These are phyloP conservation scores for Malus hybrid DNA, from an alignment of 331 rosid species.

Conservation along the genomic window DNA sequence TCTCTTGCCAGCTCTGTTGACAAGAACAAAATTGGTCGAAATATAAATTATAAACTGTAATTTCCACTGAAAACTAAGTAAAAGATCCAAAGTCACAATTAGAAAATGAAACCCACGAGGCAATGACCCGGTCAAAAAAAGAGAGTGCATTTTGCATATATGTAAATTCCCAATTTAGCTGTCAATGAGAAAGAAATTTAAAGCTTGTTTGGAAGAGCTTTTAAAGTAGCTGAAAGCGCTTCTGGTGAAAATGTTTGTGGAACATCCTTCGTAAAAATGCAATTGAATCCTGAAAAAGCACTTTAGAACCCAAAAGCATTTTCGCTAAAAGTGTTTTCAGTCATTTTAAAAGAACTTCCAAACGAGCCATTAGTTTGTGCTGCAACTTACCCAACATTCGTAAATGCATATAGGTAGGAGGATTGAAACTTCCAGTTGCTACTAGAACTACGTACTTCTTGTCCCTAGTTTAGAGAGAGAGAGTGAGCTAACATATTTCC, in stretches of 20 bases:
- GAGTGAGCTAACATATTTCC: background rate
- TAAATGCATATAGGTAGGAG: conserved; percentile 94
- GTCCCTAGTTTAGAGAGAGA: conserved; percentile 28
- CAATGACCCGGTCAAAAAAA: background rate
- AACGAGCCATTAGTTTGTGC: background rate
- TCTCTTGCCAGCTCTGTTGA: background rate
- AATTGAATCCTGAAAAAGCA: no score
- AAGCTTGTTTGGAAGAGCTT: no score
- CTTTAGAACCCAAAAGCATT: no score
- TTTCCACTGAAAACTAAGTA: background rate
- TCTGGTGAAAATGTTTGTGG: no score
- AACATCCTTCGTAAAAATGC: no score
- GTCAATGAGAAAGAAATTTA: background rate
- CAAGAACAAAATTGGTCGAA: background rate
- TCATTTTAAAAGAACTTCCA: background rate
- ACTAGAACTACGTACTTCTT: conserved; percentile 60
- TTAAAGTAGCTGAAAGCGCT: no score
- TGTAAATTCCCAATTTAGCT: background rate
- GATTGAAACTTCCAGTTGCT: conserved; percentile 95
- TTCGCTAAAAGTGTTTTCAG: no score
- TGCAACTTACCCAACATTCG: conserved; percentile 76
- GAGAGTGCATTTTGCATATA: background rate
- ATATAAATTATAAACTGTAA: background rate
- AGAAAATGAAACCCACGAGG: background rate
- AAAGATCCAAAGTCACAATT: background rate